phyloP scores from a whole-genome alignment of 1,139 yeast genomes.

The Yamadazyma pseudoaaseri region DNA sequence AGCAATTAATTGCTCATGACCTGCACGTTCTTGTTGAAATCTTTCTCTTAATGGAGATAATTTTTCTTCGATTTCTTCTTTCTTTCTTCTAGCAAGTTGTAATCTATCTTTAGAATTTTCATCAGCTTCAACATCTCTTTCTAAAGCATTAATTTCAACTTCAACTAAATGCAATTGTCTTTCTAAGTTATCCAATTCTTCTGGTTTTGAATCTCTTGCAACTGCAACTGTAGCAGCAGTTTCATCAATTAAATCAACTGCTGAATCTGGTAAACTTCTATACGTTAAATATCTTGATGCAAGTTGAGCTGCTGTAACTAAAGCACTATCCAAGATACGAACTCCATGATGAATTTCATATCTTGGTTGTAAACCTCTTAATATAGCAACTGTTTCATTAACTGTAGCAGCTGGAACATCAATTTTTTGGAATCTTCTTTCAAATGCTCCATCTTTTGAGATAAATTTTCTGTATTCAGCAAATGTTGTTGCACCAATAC shows the following conservation, averaged over 20 bases:
- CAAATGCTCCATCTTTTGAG: conserved; percentile 97
- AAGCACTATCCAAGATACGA: conserved; percentile 90
- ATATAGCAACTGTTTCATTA: conserved; percentile 89
- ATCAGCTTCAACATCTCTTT: conserved; percentile 93
- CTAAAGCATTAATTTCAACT: conserved; percentile 95
- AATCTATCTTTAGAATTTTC: conserved; percentile 83
- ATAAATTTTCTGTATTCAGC: conserved; percentile 90
- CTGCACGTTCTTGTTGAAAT: conserved; percentile 83
- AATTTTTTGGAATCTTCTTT: conserved; percentile 95
- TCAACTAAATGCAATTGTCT: conserved; percentile 87
- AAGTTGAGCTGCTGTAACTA: conserved; percentile 91
- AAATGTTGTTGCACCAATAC: conserved; percentile 97
- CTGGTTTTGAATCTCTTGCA: conserved; percentile 97
- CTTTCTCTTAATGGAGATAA: conserved; percentile 83
- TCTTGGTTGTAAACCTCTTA: conserved; percentile 93
- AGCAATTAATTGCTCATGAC: conserved; percentile 85
- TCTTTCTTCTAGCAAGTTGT: conserved; percentile 70
- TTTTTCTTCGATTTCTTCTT: conserved; percentile 82
- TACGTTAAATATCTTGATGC: conserved; percentile 94
- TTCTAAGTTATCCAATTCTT: conserved; percentile 89
- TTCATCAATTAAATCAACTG: conserved; percentile 95
- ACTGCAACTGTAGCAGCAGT: conserved; percentile 98
- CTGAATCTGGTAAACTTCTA: conserved; percentile 95
- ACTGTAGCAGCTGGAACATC: conserved; percentile 94
- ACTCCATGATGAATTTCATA: conserved; percentile 99